phyloP scores from a whole-genome alignment of 345 rosid genomes.

The Euphorbia tirucalli region DNA sequence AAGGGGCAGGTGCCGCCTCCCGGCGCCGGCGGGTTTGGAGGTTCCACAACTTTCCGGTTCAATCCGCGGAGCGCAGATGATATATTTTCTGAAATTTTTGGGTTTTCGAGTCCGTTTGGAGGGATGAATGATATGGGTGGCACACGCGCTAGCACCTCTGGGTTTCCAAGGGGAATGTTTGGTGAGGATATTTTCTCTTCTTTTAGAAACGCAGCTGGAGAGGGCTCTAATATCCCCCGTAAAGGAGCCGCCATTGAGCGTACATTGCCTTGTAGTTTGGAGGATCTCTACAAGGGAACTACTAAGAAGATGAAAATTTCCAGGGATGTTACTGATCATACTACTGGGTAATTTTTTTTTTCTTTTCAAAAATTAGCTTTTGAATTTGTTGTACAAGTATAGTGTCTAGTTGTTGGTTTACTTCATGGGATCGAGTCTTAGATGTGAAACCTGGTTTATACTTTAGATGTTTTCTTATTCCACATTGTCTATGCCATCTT shows the following conservation, averaged over 20 bases:
- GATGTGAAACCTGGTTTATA: neutral
- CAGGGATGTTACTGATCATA: slow-evolving; percentile 59
- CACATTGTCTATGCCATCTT: neutral
- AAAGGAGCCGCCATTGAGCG: slow-evolving; percentile 76
- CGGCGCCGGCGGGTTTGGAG: slow-evolving; percentile 54
- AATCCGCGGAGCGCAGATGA: slow-evolving; percentile 80
- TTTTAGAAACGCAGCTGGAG: slow-evolving; percentile 41
- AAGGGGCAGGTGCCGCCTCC: slow-evolving; percentile 79
- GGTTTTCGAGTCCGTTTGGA: slow-evolving; percentile 62
- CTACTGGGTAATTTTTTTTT: slow-evolving; percentile 46
- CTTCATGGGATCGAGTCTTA: neutral
- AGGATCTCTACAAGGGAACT: slow-evolving; percentile 78
- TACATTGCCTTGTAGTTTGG: slow-evolving; percentile 80
- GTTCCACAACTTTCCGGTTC: slow-evolving; percentile 52
- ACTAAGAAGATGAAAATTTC: slow-evolving; percentile 95
- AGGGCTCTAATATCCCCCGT: slow-evolving; percentile 43
- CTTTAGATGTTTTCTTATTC: neutral
- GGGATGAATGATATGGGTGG: slow-evolving; percentile 60
- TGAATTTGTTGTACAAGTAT: neutral
- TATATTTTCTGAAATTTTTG: slow-evolving; percentile 82
- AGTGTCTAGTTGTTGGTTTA: neutral
- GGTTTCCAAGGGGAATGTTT: slow-evolving; percentile 51
- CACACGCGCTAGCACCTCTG: slow-evolving; percentile 45
- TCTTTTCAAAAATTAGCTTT: neutral
- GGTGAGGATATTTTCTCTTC: slow-evolving; percentile 58